These are phyloP conservation scores for Nicotiana otophora DNA, from an alignment of 257 asterid genomes.

Conservation along the genomic window DNA sequence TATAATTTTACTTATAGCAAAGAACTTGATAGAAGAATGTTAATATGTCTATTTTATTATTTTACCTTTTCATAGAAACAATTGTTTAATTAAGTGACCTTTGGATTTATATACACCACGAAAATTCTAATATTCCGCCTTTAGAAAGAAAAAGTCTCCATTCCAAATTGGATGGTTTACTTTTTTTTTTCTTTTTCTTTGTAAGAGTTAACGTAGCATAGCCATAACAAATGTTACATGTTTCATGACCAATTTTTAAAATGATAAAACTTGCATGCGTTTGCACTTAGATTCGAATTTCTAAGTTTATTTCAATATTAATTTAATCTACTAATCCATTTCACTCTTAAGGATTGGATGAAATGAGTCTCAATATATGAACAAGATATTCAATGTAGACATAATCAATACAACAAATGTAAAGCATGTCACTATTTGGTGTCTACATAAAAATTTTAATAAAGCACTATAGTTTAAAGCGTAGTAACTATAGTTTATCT, in stretches of 20 bases:
- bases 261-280: neutral
- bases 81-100: neutral
- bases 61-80: neutral
- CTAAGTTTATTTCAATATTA: neutral
- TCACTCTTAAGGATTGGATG: neutral
- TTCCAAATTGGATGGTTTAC: too few relatives aligned
- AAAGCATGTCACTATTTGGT: neutral
- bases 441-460: too few relatives aligned
- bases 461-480: too few relatives aligned
- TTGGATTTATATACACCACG: slow-evolving; percentile 1
- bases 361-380: neutral
- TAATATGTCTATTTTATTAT: neutral
- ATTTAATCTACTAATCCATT: neutral
- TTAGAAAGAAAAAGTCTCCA: neutral
- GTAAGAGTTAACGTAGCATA: too few relatives aligned
- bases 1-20: neutral
- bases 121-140: neutral
- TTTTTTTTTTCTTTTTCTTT: too few relatives aligned
- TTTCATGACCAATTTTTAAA: neutral
- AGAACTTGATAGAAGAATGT: neutral
- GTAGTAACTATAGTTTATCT: too few relatives aligned
- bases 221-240: neutral
- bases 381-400: neutral
- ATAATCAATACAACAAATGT: neutral
- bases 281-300: neutral